Percentiles rank a stretch among this genome's conserved stretches.
Evolutionary conservation across 2,329 filamentous ascomycete genomes (phyloP).

Genomic region (Penicillium frequentans): DNA sequence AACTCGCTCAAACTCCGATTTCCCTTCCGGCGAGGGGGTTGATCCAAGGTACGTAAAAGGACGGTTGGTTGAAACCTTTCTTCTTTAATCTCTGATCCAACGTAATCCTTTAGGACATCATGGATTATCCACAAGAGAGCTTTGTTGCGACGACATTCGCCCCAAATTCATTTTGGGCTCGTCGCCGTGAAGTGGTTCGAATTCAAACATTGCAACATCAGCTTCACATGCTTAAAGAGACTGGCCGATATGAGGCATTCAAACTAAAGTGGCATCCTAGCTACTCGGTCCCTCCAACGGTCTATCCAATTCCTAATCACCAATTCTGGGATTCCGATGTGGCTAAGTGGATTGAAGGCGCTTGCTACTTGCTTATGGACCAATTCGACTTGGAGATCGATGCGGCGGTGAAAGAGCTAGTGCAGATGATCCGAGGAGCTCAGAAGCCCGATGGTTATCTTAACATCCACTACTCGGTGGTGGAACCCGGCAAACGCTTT

Average conservation of each 20-base stretch:
- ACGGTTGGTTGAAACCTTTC: background rate
- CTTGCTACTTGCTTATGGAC: constrained; percentile 55
- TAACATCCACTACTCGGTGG: constrained; percentile 63
- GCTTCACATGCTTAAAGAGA: constrained; percentile 54
- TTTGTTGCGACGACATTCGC: constrained; percentile 37
- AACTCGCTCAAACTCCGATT: constrained; percentile 8
- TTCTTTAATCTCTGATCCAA: background rate
- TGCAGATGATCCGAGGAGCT: constrained; percentile 57
- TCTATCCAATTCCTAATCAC: constrained; percentile 59
- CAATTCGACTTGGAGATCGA: constrained; percentile 49
- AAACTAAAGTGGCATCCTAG: constrained; percentile 57
- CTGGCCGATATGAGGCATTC: constrained; percentile 60
- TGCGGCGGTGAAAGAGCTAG: constrained; percentile 55
- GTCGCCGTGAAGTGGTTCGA: constrained; percentile 45
- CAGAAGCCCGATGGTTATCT: constrained; percentile 63
- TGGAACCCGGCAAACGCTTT: constrained; percentile 57
- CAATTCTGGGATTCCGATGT: constrained; percentile 61
- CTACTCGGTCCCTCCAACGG: constrained; percentile 52
- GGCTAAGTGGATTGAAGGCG: constrained; percentile 65
- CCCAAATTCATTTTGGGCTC: constrained; percentile 34
- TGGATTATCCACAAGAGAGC: constrained; percentile 46
- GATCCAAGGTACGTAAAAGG: background rate
- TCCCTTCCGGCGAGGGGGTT: background rate
- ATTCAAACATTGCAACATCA: constrained; percentile 52
- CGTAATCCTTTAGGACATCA: constrained; percentile 3